Percentiles rank a stretch among this genome's conserved stretches.
Evolutionary conservation across 306 rosid species (phyloP).

Genomic region (Quillaja saponaria): DNA sequence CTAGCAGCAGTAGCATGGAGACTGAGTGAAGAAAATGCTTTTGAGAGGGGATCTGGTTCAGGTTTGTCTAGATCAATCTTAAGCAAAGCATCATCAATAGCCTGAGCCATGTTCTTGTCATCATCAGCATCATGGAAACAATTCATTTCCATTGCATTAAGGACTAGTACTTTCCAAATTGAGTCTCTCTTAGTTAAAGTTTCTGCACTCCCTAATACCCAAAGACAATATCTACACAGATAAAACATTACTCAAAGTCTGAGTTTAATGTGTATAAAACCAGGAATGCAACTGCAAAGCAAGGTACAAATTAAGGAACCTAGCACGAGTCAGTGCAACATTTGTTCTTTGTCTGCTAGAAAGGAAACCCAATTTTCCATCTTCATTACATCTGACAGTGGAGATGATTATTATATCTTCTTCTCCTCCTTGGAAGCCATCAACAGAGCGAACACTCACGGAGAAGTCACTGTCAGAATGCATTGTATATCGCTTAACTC

Average conservation of each 20-base stretch:
- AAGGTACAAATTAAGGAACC: conserved; percentile 22
- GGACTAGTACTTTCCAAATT: conserved; percentile 44
- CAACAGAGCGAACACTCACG: conserved; percentile 56
- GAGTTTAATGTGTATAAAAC: too few species aligned
- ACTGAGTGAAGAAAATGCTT: neutral
- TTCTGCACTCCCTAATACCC: conserved; percentile 55
- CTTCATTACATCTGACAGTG: conserved; percentile 43
- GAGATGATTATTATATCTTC: conserved; percentile 56
- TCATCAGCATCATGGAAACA: conserved; percentile 53
- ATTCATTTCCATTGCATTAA: conserved; percentile 42
- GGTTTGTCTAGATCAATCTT: conserved; percentile 24
- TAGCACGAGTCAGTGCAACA: conserved; percentile 63
- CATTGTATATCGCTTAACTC: conserved; percentile 25
- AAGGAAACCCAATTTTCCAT: conserved; percentile 54
- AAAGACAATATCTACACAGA: conserved; percentile 34
- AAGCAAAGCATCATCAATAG: conserved; percentile 32
- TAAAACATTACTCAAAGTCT: too few species aligned
- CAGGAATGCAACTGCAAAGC: too few species aligned
- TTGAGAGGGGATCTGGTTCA: neutral
- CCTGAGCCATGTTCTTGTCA: conserved; percentile 40
- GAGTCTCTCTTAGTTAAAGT: conserved; percentile 37
- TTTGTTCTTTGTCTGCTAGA: conserved; percentile 52
- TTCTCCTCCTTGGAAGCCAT: conserved; percentile 75
- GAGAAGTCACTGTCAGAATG: conserved; percentile 28
- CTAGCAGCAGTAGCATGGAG: conserved; percentile 2